These are phyloP conservation scores for Patellaria atrata DNA, from an alignment of 495 filamentous ascomycete genomes.

Conservation along the genomic window DNA sequence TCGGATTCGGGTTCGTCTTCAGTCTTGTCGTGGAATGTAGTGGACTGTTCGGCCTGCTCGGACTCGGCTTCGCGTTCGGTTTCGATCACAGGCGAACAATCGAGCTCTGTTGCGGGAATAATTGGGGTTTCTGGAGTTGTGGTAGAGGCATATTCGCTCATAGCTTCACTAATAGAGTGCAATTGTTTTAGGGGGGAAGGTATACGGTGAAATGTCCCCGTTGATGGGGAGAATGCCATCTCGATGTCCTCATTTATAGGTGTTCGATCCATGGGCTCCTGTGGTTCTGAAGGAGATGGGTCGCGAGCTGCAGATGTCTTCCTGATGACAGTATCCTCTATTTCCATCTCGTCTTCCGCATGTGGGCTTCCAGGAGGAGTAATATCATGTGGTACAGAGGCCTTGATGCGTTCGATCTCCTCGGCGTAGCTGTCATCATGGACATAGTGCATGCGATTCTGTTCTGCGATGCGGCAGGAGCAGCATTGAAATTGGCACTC, in stretches of 20 bases:
- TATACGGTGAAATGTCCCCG: conserved; percentile 20
- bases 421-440: conserved; percentile 29
- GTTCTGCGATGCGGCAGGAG: conserved; percentile 44
- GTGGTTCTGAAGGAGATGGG: background rate
- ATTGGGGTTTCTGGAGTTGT: conserved; percentile 4
- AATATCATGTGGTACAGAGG: conserved; percentile 12
- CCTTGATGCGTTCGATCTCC: conserved; percentile 22
- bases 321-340: conserved; percentile 1
- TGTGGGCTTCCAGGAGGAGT: conserved; percentile 16
- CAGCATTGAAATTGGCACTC: conserved; percentile 68
- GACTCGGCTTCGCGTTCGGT: conserved; percentile 1
- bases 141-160: conserved; percentile 3
- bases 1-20: background rate
- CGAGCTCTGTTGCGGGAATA: conserved; percentile 7
- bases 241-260: background rate
- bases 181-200: conserved; percentile 7
- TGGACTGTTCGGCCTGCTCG: conserved; percentile 12
- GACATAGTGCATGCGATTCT: conserved; percentile 33
- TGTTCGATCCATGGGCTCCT: background rate
- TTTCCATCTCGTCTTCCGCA: conserved; percentile 10
- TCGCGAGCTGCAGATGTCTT: background rate
- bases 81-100: conserved; percentile 11
- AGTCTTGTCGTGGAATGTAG: conserved; percentile 3
- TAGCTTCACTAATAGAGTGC: conserved; percentile 1
- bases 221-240: conserved; percentile 22